A percentile compares a stretch with the other conserved stretches of the same genome.
These are phyloP conservation scores for Neurospora cerealis DNA, from an alignment of 495 filamentous ascomycete species.

Conservation along the genomic window DNA sequence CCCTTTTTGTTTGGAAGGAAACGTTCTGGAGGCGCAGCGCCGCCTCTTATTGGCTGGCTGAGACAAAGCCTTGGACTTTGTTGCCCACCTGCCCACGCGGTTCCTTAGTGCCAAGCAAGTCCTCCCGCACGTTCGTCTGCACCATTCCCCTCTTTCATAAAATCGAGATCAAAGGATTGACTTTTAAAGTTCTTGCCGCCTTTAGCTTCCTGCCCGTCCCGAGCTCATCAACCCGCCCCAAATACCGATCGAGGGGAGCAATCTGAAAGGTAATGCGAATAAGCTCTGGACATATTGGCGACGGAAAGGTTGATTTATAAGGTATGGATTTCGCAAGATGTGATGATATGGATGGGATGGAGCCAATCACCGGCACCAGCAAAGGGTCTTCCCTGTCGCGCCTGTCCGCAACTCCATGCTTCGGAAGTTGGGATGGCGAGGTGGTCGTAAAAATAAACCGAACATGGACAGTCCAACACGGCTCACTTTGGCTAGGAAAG, in stretches of 20 bases:
- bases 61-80: conserved; percentile 6
- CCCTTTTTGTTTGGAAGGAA: conserved; percentile 16
- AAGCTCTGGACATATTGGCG: background rate
- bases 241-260: background rate
- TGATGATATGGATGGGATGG: background rate
- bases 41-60: conserved; percentile 15
- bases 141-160: background rate
- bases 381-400: background rate
- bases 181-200: background rate
- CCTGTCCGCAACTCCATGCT: background rate
- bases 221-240: background rate
- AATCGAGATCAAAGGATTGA: background rate
- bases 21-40: conserved; percentile 14
- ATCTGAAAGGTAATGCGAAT: background rate
- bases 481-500: no score
- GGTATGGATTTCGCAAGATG: background rate
- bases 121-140: background rate
- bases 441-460: background rate
- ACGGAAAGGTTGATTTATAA: background rate
- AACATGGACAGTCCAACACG: no score
- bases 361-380: background rate
- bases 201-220: background rate
- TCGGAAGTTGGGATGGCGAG: background rate
- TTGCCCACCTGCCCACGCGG: background rate
- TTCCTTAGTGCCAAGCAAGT: background rate